These are phyloP conservation scores for Exophiala phaeomuriformis DNA, from an alignment of 2,329 filamentous ascomycete species.

Conservation along the genomic window DNA sequence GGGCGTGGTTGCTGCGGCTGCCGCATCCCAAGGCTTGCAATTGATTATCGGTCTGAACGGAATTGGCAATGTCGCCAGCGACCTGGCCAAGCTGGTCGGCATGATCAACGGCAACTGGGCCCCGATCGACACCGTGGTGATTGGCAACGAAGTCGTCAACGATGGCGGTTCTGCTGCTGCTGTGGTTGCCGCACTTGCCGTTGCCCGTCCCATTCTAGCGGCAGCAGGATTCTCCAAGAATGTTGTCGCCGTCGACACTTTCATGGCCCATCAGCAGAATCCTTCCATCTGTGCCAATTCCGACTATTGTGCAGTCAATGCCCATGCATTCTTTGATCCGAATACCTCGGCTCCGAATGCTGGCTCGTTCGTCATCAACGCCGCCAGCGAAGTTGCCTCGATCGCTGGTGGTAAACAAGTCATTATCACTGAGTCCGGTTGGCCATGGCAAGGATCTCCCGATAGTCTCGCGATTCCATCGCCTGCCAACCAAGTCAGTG, in stretches of 20 bases:
- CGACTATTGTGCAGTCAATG: slow-evolving; percentile 74
- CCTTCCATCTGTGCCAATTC: slow-evolving; percentile 63
- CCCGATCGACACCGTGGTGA: slow-evolving; percentile 60
- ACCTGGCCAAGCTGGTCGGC: slow-evolving; percentile 55
- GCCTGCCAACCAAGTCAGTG: slow-evolving; percentile 56
- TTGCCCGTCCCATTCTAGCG: slow-evolving; percentile 53
- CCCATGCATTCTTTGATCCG: slow-evolving; percentile 75
- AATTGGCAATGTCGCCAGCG: slow-evolving; percentile 48
- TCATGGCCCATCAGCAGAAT: slow-evolving; percentile 58
- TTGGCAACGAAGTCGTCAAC: slow-evolving; percentile 78
- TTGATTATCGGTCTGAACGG: slow-evolving; percentile 70
- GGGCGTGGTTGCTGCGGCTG: slow-evolving; percentile 54
- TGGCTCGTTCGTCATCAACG: slow-evolving; percentile 58
- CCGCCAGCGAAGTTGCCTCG: slow-evolving; percentile 43
- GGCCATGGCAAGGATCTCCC: slow-evolving; percentile 61
- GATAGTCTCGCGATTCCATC: slow-evolving; percentile 66
- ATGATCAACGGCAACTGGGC: slow-evolving; percentile 60
- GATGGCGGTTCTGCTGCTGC: slow-evolving; percentile 46
- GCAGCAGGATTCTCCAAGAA: slow-evolving; percentile 61
- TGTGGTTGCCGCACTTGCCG: slow-evolving; percentile 53
- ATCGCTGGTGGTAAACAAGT: slow-evolving; percentile 52
- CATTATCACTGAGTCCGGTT: slow-evolving; percentile 76
- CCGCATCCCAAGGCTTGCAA: slow-evolving; percentile 57
- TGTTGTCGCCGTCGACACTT: slow-evolving; percentile 75
- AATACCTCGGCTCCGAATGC: slow-evolving; percentile 53